phyloP scores from a whole-genome alignment of 441 rosid species.

The Arabidopsis hybrid region DNA sequence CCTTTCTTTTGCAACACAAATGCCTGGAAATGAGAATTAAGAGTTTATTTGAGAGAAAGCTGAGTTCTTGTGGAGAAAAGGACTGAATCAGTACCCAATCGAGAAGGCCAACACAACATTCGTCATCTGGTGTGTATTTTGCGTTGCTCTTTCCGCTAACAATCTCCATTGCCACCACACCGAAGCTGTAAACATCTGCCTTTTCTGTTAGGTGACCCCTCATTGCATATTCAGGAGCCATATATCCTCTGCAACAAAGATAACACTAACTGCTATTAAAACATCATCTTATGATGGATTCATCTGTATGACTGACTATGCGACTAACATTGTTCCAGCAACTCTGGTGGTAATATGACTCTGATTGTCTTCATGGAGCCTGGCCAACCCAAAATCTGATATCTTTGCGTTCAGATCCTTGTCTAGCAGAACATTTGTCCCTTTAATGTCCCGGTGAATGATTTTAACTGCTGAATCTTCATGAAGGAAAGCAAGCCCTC shows the following conservation, averaged over 20 bases:
- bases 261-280: neutral
- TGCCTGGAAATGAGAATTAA: conserved; percentile 52
- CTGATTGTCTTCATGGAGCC: conserved; percentile 47
- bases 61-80: neutral
- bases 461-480: conserved; percentile 63
- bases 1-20: conserved; percentile 58
- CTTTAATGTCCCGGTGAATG: conserved; percentile 65
- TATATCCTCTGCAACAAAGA: conserved; percentile 59
- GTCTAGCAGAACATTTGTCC: conserved; percentile 54
- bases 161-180: conserved; percentile 64
- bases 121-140: conserved; percentile 51
- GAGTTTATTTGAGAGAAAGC: neutral
- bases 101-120: conserved; percentile 55
- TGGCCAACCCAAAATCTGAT: conserved; percentile 66
- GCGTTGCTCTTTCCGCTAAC: conserved; percentile 60
- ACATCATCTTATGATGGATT: neutral
- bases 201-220: conserved; percentile 65
- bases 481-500: conserved; percentile 63
- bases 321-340: conserved; percentile 66
- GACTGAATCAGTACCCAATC: conserved; percentile 52
- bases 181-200: conserved; percentile 72
- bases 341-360: conserved; percentile 62
- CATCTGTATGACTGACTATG: neutral
- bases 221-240: conserved; percentile 75
- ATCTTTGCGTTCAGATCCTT: conserved; percentile 58